phyloP scores from a whole-genome alignment of 1,284 basidiomycete genomes.

The Moesziomyces antarcticus region DNA sequence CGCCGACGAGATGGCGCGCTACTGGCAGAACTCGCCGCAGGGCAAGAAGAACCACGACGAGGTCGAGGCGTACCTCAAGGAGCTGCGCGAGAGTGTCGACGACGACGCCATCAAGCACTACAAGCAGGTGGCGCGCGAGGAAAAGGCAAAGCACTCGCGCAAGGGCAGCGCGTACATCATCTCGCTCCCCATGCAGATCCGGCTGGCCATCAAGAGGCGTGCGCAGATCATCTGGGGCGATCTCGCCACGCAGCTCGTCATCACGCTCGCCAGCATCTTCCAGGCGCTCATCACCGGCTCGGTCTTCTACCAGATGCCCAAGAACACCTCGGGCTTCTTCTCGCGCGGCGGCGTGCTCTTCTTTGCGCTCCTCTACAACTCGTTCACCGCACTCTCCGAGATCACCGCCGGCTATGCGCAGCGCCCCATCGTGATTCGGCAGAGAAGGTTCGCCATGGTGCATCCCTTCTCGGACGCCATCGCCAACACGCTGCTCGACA shows the following conservation, averaged over 20 bases:
- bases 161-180: slow-evolving; percentile 51
- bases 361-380: slow-evolving; percentile 68
- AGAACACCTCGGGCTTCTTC: slow-evolving; percentile 78
- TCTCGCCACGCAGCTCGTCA: slow-evolving; percentile 68
- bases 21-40: slow-evolving; percentile 42
- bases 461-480: slow-evolving; percentile 56
- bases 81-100: slow-evolving; percentile 16
- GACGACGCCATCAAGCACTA: slow-evolving; percentile 35
- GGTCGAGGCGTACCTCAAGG: slow-evolving; percentile 47
- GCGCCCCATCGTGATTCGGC: slow-evolving; percentile 60
- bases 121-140: slow-evolving; percentile 35
- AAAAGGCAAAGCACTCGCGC: slow-evolving; percentile 43
- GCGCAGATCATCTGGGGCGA: slow-evolving; percentile 78
- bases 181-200: slow-evolving; percentile 70
- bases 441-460: slow-evolving; percentile 54
- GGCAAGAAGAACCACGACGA: slow-evolving; percentile 44
- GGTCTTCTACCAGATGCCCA: slow-evolving; percentile 76
- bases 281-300: slow-evolving; percentile 81
- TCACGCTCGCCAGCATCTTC: slow-evolving; percentile 60
- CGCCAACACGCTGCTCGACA: slow-evolving; percentile 56
- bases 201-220: slow-evolving; percentile 76
- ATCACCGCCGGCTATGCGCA: slow-evolving; percentile 53
- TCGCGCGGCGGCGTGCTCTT: slow-evolving; percentile 76
- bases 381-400: slow-evolving; percentile 69
- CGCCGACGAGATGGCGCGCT: slow-evolving; percentile 53